A percentile compares a stretch with the other conserved stretches of the same genome.
Conservation (phyloP, 2,329 filamentous ascomycete species). For the Trichoderma sp. region DNA sequence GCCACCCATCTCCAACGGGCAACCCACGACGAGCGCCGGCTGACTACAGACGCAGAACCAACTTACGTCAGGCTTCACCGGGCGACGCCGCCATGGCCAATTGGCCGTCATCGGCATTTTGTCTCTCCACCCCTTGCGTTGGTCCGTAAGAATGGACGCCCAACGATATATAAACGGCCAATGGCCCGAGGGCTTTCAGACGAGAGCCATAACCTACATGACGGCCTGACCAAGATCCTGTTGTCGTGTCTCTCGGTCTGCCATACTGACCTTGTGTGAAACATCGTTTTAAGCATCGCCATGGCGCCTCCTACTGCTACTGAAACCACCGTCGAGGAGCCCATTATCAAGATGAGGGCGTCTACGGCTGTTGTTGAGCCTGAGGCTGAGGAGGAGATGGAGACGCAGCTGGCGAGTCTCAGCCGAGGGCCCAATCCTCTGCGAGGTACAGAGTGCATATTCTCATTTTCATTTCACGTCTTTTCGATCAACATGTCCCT, state of each 20-base stretch:
- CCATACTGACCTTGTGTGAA: background rate
- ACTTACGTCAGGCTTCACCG: conserved; percentile 25
- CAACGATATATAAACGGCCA: no score
- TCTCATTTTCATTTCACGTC: background rate
- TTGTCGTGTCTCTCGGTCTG: background rate
- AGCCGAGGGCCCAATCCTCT: conserved; percentile 36
- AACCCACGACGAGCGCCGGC: conserved; percentile 16
- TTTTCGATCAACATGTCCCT: background rate
- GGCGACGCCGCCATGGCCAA: background rate
- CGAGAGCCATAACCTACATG: background rate
- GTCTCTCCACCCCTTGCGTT: conserved; percentile 18
- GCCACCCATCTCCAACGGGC: background rate
- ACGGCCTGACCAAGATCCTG: no score
- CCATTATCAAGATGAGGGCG: conserved; percentile 23
- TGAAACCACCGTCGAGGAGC: conserved; percentile 12
- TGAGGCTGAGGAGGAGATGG: conserved; percentile 30
- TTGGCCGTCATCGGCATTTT: conserved; percentile 9
- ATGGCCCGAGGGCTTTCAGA: background rate
- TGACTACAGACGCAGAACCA: conserved; percentile 10
- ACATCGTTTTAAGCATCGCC: background rate
- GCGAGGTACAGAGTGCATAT: conserved; percentile 27
- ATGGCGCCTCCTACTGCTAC: conserved; percentile 31
- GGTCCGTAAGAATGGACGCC: background rate
- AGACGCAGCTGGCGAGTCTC: conserved; percentile 30
- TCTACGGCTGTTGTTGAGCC: background rate